Percentiles rank a stretch among this genome's conserved stretches.
These are phyloP conservation scores for Gillenia trifoliata DNA, from an alignment of 306 rosid genomes.

Conservation along the genomic window DNA sequence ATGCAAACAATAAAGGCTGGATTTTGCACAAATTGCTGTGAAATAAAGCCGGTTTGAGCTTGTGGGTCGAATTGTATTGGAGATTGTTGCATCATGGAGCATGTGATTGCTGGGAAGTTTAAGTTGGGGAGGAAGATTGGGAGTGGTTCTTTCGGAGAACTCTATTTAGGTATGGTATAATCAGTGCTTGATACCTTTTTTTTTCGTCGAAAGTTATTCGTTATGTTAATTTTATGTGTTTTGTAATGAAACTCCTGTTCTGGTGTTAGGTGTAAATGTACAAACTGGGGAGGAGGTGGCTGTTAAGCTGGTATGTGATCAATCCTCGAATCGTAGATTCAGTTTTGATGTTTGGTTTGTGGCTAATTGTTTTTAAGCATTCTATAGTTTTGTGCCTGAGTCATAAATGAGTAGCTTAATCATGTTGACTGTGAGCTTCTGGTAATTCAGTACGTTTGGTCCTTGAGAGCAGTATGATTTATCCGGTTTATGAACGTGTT, in stretches of 20 bases:
- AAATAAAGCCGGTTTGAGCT: slow-evolving; percentile 20
- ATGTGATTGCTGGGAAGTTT: slow-evolving; percentile 85
- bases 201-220: not conserved
- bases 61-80: slow-evolving; percentile 30
- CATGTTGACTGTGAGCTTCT: not conserved
- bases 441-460: not conserved
- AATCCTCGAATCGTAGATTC: not conserved
- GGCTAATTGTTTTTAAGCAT: slow-evolving; percentile 6
- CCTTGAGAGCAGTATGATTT: not conserved
- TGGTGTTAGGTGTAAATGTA: slow-evolving; percentile 67
- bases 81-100: slow-evolving; percentile 71
- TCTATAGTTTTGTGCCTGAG: not conserved
- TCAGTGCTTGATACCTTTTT: not conserved
- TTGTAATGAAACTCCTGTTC: slow-evolving; percentile 16
- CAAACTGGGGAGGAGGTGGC: slow-evolving; percentile 99
- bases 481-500: not conserved
- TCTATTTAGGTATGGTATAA: slow-evolving; percentile 65
- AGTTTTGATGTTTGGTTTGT: slow-evolving; percentile 13
- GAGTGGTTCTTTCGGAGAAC: slow-evolving; percentile 99
- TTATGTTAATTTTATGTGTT: not conserved
- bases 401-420: not conserved
- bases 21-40: slow-evolving; percentile 37
- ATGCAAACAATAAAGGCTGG: slow-evolving; percentile 31
- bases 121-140: slow-evolving; percentile 98
- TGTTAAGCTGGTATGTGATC: slow-evolving; percentile 84